Evolutionary conservation across 1,284 basidiomycete species (phyloP).

Genomic region (Moniliella sp.): DNA sequence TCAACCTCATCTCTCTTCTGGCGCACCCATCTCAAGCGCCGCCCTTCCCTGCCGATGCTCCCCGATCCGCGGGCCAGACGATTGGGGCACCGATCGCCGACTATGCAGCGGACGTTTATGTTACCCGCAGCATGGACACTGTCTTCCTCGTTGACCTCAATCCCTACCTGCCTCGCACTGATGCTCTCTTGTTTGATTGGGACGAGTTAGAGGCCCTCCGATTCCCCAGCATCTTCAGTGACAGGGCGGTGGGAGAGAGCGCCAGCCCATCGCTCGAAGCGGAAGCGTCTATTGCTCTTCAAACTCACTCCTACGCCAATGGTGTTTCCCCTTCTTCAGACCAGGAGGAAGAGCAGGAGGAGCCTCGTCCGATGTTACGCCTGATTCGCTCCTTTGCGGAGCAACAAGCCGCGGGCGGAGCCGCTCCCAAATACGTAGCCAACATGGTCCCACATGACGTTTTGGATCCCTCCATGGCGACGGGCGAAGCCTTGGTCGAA

Average conservation of each 20-base stretch:
- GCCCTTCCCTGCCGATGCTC: conserved; percentile 5
- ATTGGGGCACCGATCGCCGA: conserved; percentile 5
- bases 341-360: not conserved
- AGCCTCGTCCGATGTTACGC: not conserved
- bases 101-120: conserved; percentile 59
- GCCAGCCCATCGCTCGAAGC: too few relatives aligned
- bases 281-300: too few relatives aligned
- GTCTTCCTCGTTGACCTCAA: conserved; percentile 75
- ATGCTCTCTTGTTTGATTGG: conserved; percentile 64
- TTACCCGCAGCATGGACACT: conserved; percentile 53
- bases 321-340: too few relatives aligned
- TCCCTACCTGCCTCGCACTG: conserved; percentile 62
- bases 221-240: too few relatives aligned
- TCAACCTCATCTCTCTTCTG: conserved; percentile 47
- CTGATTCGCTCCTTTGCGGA: not conserved
- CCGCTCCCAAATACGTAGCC: not conserved
- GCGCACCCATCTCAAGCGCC: conserved; percentile 44
- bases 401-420: not conserved
- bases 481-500: not conserved
- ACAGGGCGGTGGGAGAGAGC: conserved; percentile 1
- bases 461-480: not conserved
- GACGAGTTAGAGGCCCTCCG: conserved; percentile 45
- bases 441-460: not conserved
- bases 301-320: too few relatives aligned
- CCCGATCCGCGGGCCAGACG: not conserved